Evolutionary conservation across 176 grass and related monocot species (phyloP).

Genomic region (Panicum miliaceum): DNA sequence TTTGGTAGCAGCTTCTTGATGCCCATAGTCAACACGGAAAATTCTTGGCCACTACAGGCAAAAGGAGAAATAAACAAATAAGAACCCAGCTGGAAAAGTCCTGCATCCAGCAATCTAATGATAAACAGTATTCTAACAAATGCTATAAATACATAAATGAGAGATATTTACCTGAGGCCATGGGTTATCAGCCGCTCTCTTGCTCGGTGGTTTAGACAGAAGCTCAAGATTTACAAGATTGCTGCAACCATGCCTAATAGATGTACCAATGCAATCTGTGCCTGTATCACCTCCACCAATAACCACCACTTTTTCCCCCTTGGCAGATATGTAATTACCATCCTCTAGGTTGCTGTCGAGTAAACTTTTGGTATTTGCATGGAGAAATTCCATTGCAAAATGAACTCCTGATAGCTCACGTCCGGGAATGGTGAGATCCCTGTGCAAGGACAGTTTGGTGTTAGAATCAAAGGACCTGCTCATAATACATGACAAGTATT

Average conservation of each 20-base stretch:
- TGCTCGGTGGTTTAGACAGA: conserved; percentile 71
- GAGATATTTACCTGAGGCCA: conserved; percentile 85
- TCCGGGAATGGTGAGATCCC: conserved; percentile 86
- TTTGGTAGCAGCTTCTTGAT: conserved; percentile 85
- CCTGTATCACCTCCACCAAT: conserved; percentile 98
- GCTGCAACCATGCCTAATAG: conserved; percentile 92
- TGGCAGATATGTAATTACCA: conserved; percentile 92
- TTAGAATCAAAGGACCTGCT: conserved; percentile 31
- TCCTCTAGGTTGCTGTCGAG: conserved; percentile 96
- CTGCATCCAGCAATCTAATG: not conserved
- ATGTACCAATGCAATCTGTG: conserved; percentile 97
- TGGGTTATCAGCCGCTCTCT: conserved; percentile 77
- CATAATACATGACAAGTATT: not conserved
- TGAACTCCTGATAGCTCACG: conserved; percentile 80
- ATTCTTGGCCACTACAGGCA: conserved; percentile 81
- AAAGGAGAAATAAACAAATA: conserved; percentile 36
- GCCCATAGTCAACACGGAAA: conserved; percentile 94
- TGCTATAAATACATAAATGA: not conserved
- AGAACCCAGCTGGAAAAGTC: conserved; percentile 39
- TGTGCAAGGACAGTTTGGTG: conserved; percentile 44
- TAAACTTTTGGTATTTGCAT: conserved; percentile 95
- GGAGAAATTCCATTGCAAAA: conserved; percentile 99
- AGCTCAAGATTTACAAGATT: conserved; percentile 85
- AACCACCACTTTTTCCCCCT: conserved; percentile 98
- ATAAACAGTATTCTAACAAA: not conserved